A percentile compares a stretch with the other conserved stretches of the same genome.
These are phyloP conservation scores for Microsporum ferrugineum DNA, from an alignment of 2,329 filamentous ascomycete genomes.

Conservation along the genomic window DNA sequence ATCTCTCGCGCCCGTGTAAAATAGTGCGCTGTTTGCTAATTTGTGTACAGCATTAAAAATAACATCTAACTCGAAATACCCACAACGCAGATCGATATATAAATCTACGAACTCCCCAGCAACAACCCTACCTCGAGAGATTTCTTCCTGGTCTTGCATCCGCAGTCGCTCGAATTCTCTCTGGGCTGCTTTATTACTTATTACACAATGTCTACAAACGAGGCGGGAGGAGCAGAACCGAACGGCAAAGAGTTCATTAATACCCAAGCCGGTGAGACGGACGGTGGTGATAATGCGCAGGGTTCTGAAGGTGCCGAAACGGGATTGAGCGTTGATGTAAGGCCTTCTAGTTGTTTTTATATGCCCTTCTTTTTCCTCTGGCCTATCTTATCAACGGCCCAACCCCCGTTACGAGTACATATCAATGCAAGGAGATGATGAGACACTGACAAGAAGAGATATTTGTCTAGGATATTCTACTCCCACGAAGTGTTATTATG, in stretches of 20 bases:
- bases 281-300: background rate
- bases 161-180: background rate
- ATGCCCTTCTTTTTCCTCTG: background rate
- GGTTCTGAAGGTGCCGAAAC: background rate
- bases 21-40: too few relatives aligned
- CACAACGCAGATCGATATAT: background rate
- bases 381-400: background rate
- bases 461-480: constrained; percentile 44
- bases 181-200: background rate
- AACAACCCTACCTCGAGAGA: background rate
- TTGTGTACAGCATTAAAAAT: too few relatives aligned
- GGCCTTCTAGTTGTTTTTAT: background rate
- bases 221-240: background rate
- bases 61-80: background rate
- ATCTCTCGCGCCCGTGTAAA: too few relatives aligned
- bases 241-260: background rate
- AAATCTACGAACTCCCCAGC: background rate
- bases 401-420: background rate
- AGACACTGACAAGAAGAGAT: background rate
- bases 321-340: constrained; percentile 1
- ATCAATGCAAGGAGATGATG: background rate
- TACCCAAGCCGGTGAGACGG: background rate
- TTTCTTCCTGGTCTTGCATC: background rate
- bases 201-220: background rate
- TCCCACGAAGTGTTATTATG: constrained; percentile 51